Evolutionary conservation across 768 basidiomycete species (phyloP).

Genomic region (Tricholoma terreum): DNA sequence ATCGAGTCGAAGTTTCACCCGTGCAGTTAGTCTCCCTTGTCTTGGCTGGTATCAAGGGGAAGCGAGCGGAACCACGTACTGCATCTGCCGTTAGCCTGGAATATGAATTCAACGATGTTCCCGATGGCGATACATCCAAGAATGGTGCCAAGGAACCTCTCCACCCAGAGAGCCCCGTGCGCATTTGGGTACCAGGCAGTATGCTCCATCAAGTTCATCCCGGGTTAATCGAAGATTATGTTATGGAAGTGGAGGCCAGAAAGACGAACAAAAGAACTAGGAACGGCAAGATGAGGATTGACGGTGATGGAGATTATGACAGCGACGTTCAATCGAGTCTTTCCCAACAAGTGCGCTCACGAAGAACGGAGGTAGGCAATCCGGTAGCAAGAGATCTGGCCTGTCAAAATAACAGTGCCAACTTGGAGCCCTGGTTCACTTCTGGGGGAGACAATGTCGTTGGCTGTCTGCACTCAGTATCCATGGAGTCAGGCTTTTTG

Average conservation of each 20-base stretch:
- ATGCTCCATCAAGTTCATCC: slow-evolving; percentile 56
- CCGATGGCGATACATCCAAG: neutral
- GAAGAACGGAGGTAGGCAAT: neutral
- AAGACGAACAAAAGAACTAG: slow-evolving; percentile 32
- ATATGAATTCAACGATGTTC: neutral
- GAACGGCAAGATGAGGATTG: slow-evolving; percentile 6
- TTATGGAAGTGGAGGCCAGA: slow-evolving; percentile 25
- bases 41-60: slow-evolving; percentile 46
- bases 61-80: slow-evolving; percentile 11
- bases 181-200: slow-evolving; percentile 63
- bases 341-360: neutral
- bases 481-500: slow-evolving; percentile 10
- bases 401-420: neutral
- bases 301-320: neutral
- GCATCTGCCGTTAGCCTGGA: slow-evolving; percentile 8
- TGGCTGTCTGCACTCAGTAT: neutral
- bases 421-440: slow-evolving; percentile 5
- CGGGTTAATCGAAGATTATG: slow-evolving; percentile 44
- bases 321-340: neutral
- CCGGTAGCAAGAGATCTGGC: neutral
- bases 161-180: slow-evolving; percentile 39
- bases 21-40: slow-evolving; percentile 47
- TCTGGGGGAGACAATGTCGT: neutral
- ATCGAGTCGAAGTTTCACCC: slow-evolving; percentile 57
- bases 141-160: slow-evolving; percentile 29